A percentile compares a stretch with the other conserved stretches of the same genome.
Conservation (phyloP, 441 rosid species). For the Pelargonium cotyledonis region DNA sequence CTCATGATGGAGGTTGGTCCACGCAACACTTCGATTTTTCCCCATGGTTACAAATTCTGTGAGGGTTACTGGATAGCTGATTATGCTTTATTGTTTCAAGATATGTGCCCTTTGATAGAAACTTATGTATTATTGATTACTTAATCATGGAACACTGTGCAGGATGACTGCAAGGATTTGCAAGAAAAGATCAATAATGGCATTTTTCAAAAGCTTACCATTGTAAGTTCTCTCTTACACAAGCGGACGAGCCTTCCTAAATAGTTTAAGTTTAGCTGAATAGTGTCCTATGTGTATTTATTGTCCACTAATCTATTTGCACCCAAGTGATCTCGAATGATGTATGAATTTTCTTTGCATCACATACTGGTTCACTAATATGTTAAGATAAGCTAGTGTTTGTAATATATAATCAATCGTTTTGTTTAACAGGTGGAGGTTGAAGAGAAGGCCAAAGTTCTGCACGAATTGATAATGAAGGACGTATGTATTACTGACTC, state of each 20-base stretch:
- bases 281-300: not conserved
- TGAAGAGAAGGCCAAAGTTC: constrained; percentile 37
- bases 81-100: constrained; percentile 3
- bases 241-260: not conserved
- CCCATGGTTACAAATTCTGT: too few relatives aligned
- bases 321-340: too few relatives aligned
- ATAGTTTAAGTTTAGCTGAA: not conserved
- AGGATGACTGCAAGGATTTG: constrained; percentile 46
- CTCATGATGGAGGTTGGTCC: too few relatives aligned
- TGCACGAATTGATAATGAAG: constrained; percentile 42
- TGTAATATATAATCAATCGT: not conserved
- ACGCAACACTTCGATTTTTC: too few relatives aligned
- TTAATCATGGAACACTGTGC: constrained; percentile 15
- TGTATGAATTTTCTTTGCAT: not conserved
- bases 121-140: too few relatives aligned
- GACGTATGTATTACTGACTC: constrained; percentile 29
- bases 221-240: constrained; percentile 29
- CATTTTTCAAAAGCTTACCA: constrained; percentile 26
- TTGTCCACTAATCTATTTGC: too few relatives aligned
- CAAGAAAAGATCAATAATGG: constrained; percentile 33
- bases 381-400: not conserved
- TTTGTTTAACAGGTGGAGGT: constrained; percentile 34
- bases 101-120: not conserved
- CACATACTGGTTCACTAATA: not conserved
- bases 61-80: too few relatives aligned